These are phyloP conservation scores for Paramecium biaurelia DNA, from an alignment of 73 alveolate species.

Conservation along the genomic window DNA sequence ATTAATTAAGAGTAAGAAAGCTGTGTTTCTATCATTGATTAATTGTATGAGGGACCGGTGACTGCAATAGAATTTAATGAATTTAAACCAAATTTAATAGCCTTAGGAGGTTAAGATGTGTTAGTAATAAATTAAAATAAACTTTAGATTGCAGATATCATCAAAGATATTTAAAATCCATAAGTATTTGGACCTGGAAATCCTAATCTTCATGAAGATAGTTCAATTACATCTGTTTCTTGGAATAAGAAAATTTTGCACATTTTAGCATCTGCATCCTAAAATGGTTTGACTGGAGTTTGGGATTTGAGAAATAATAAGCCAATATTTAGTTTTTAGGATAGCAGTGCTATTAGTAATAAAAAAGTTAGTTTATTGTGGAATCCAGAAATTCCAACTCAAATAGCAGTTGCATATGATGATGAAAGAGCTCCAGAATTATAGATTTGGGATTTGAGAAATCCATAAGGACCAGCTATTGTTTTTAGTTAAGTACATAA, in stretches of 20 bases:
- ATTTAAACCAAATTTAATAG: constrained; percentile 81
- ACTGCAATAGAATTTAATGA: constrained; percentile 83
- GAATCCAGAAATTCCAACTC: constrained; percentile 88
- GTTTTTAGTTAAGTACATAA: constrained; percentile 72
- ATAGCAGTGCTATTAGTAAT: constrained; percentile 59
- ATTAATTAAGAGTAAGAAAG: constrained; percentile 12
- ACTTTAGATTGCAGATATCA: constrained; percentile 67
- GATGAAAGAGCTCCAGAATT: constrained; percentile 75
- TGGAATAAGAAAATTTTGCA: constrained; percentile 88
- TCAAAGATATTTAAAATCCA: constrained; percentile 69
- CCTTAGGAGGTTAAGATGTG: constrained; percentile 86
- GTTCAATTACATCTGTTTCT: constrained; percentile 73
- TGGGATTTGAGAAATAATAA: constrained; percentile 85
- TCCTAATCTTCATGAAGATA: constrained; percentile 73
- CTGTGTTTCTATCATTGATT: not conserved
- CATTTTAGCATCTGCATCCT: constrained; percentile 86
- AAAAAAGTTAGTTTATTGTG: constrained; percentile 74
- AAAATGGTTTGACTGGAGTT: constrained; percentile 81
- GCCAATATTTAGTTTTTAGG: constrained; percentile 73
- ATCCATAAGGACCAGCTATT: constrained; percentile 80
- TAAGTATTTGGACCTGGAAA: constrained; percentile 75
- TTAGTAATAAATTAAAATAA: constrained; percentile 48
- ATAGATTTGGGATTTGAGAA: constrained; percentile 89
- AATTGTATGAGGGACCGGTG: constrained; percentile 65
- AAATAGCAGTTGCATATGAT: constrained; percentile 82